Evolutionary conservation across 805 yeast species (phyloP).

Genomic region (Candida fluviatilis): DNA sequence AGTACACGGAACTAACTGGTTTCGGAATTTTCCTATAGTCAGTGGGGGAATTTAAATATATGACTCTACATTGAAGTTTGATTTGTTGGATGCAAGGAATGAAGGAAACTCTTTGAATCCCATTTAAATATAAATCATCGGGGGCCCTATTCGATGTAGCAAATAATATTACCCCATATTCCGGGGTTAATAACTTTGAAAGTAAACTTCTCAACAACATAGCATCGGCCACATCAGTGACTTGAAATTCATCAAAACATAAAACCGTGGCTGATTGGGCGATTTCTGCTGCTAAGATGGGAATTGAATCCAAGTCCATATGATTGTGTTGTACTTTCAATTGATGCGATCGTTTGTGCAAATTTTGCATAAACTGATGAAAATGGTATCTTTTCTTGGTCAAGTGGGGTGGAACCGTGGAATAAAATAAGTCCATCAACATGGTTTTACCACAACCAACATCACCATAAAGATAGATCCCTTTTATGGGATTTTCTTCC

Average conservation of each 20-base stretch:
- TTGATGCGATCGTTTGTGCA: constrained; percentile 84
- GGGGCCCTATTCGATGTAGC: constrained; percentile 96
- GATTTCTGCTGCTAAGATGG: constrained; percentile 77
- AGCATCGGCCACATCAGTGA: constrained; percentile 97
- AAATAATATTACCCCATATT: constrained; percentile 81
- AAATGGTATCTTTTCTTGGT: constrained; percentile 84
- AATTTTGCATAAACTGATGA: constrained; percentile 94
- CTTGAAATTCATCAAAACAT: constrained; percentile 97
- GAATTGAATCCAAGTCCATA: constrained; percentile 73
- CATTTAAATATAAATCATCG: constrained; percentile 87
- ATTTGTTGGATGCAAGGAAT: constrained; percentile 86
- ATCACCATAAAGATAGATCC: constrained; percentile 92
- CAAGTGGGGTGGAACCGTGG: constrained; percentile 73
- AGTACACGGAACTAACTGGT: constrained; percentile 78
- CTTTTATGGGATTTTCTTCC: constrained; percentile 50
- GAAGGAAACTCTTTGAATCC: constrained; percentile 88
- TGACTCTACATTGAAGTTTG: constrained; percentile 69
- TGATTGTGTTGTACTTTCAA: constrained; percentile 55
- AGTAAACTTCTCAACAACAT: constrained; percentile 83
- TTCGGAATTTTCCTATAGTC: constrained; percentile 89
- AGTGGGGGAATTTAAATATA: constrained; percentile 82
- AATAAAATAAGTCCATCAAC: constrained; percentile 94
- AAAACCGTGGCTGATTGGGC: constrained; percentile 71
- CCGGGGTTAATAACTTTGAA: constrained; percentile 59
- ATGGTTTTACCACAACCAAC: constrained; percentile 99